phyloP scores from a whole-genome alignment of 805 yeast genomes.

The Saturnispora dispora region DNA sequence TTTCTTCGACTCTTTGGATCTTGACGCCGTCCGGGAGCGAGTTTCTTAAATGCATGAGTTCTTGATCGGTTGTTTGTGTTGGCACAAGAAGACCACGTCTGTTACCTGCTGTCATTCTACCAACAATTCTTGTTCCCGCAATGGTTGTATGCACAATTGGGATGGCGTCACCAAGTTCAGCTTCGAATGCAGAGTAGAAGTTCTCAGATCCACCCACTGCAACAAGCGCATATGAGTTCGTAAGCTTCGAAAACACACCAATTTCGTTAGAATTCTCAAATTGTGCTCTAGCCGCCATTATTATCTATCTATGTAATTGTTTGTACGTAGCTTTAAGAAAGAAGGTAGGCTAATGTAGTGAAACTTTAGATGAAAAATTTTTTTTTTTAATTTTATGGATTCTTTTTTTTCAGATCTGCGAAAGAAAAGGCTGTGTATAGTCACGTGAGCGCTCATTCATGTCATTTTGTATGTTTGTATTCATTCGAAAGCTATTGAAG shows the following conservation, averaged over 20 bases:
- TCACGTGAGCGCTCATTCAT: not conserved
- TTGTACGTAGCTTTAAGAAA: not conserved
- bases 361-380: slow-evolving; percentile 1
- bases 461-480: not conserved
- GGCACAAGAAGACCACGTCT: slow-evolving; percentile 96
- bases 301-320: not conserved
- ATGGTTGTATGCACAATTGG: slow-evolving; percentile 97
- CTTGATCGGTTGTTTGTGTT: slow-evolving; percentile 96
- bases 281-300: slow-evolving; percentile 64
- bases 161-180: slow-evolving; percentile 90
- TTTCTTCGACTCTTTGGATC: slow-evolving; percentile 96
- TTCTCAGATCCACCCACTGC: slow-evolving; percentile 92
- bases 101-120: slow-evolving; percentile 97
- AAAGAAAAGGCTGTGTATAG: not conserved
- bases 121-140: slow-evolving; percentile 96
- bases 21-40: slow-evolving; percentile 90
- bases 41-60: slow-evolving; percentile 93
- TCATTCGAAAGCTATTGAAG: not conserved
- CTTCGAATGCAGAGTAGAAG: slow-evolving; percentile 89
- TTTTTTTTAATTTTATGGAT: too few species aligned
- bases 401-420: not conserved
- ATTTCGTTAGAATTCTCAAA: slow-evolving; percentile 85
- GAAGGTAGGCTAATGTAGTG: not conserved
- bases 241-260: slow-evolving; percentile 90
- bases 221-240: slow-evolving; percentile 92